Percentiles rank a stretch among this genome's conserved stretches.
phyloP scores from a whole-genome alignment of 106 monocot genomes.

The Ottelia alismoides region DNA sequence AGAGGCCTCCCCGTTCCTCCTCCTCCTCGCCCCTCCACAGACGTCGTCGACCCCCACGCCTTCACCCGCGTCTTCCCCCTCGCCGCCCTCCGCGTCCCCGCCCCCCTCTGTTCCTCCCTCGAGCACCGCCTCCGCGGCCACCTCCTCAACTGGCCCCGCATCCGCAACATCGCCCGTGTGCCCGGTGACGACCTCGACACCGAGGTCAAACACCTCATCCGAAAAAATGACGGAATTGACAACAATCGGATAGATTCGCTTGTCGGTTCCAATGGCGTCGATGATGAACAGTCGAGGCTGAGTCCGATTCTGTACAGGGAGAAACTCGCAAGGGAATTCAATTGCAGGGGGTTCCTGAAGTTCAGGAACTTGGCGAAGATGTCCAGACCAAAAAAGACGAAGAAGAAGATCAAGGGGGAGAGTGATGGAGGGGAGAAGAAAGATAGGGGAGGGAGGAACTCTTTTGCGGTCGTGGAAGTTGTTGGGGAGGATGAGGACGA shows the following conservation, averaged over 20 bases:
- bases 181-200: slow-evolving; percentile 74
- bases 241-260: slow-evolving; percentile 21
- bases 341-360: slow-evolving; percentile 61
- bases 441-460: slow-evolving; percentile 6
- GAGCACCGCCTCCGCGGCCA: slow-evolving; percentile 92
- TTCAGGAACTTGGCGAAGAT: slow-evolving; percentile 82
- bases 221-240: background rate
- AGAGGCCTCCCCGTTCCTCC: slow-evolving; percentile 8
- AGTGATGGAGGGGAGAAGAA: slow-evolving; percentile 6
- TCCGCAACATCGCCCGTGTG: slow-evolving; percentile 69
- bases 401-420: slow-evolving; percentile 14
- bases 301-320: slow-evolving; percentile 73
- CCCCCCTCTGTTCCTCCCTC: slow-evolving; percentile 47
- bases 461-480: slow-evolving; percentile 30
- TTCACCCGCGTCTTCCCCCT: slow-evolving; percentile 58
- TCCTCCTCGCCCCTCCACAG: background rate
- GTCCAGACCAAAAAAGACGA: slow-evolving; percentile 66
- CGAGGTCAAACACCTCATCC: slow-evolving; percentile 11
- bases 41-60: slow-evolving; percentile 17
- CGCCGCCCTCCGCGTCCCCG: slow-evolving; percentile 68
- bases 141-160: slow-evolving; percentile 98
- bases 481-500: slow-evolving; percentile 5
- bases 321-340: slow-evolving; percentile 80
- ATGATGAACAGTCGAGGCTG: slow-evolving; percentile 1
- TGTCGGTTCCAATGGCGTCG: background rate